Evolutionary conservation across 2,329 filamentous ascomycete genomes (phyloP).

Genomic region (Diaporthe nobilis): DNA sequence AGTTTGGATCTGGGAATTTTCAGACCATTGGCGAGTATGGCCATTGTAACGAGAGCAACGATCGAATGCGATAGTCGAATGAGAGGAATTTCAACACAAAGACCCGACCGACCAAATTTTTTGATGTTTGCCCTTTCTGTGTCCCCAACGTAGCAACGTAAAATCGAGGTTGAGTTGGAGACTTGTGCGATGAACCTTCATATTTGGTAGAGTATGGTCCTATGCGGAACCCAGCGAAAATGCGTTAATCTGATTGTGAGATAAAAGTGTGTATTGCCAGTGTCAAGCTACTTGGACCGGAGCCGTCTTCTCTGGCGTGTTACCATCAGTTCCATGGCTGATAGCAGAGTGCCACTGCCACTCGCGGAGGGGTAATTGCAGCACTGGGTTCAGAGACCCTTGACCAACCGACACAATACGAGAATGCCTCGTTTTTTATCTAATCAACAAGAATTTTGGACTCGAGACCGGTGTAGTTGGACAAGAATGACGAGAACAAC

Average conservation of each 20-base stretch:
- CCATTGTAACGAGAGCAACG: not conserved
- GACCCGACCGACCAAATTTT: not conserved
- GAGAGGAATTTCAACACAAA: not conserved
- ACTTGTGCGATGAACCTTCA: not conserved
- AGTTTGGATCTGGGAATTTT: not conserved
- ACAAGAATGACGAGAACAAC: slow-evolving; percentile 90
- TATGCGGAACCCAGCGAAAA: not conserved
- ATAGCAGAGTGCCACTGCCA: not conserved
- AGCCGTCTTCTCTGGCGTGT: not conserved
- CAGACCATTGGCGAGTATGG: not conserved
- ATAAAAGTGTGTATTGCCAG: not conserved
- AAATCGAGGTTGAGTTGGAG: no score
- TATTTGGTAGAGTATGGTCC: not conserved
- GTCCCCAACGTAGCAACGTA: not conserved
- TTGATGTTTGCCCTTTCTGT: not conserved
- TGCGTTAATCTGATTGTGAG: not conserved
- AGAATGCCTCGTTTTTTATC: not conserved
- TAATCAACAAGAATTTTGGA: slow-evolving; percentile 87
- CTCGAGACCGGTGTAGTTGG: slow-evolving; percentile 86
- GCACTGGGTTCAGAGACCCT: not conserved
- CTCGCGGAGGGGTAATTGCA: not conserved
- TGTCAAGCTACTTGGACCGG: not conserved
- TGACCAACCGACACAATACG: not conserved
- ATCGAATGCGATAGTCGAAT: not conserved
- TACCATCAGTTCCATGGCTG: not conserved